Evolutionary conservation across 257 asterid genomes (phyloP).

Genomic region (Solanum corneliomulleri): DNA sequence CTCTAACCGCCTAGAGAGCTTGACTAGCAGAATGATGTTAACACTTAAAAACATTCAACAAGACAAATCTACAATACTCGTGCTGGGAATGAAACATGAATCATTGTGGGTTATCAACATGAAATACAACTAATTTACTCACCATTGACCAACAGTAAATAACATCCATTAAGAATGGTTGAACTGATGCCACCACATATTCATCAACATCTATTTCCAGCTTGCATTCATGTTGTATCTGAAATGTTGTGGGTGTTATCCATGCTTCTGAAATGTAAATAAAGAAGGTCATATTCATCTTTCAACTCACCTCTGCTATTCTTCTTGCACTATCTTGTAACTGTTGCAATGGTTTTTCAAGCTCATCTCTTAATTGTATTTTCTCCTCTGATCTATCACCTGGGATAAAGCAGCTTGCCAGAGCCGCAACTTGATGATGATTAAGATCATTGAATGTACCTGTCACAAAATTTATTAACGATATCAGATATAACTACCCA

Average conservation of each 20-base stretch:
- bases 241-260: background rate
- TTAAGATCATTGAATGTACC: constrained; percentile 97
- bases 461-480: background rate
- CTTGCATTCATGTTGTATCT: constrained; percentile 98
- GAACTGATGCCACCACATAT: constrained; percentile 82
- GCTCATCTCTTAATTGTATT: constrained; percentile 81
- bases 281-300: background rate
- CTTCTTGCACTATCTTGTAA: constrained; percentile 90
- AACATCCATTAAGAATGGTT: constrained; percentile 93
- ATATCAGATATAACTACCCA: background rate
- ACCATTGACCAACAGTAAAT: constrained; percentile 98
- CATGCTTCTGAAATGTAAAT: background rate
- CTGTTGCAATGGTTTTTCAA: constrained; percentile 78
- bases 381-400: constrained; percentile 77
- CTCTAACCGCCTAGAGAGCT: background rate
- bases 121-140: constrained; percentile 5
- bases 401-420: constrained; percentile 91
- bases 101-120: background rate
- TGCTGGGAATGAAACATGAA: background rate
- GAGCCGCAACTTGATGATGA: constrained; percentile 87
- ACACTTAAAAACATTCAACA: background rate
- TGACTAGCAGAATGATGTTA: background rate
- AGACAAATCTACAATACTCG: background rate
- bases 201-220: constrained; percentile 85
- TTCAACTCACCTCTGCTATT: constrained; percentile 75